Percentiles rank a stretch among this genome's conserved stretches.
phyloP scores from a whole-genome alignment of 2,329 filamentous ascomycete genomes.

The Ascochyta pisi region DNA sequence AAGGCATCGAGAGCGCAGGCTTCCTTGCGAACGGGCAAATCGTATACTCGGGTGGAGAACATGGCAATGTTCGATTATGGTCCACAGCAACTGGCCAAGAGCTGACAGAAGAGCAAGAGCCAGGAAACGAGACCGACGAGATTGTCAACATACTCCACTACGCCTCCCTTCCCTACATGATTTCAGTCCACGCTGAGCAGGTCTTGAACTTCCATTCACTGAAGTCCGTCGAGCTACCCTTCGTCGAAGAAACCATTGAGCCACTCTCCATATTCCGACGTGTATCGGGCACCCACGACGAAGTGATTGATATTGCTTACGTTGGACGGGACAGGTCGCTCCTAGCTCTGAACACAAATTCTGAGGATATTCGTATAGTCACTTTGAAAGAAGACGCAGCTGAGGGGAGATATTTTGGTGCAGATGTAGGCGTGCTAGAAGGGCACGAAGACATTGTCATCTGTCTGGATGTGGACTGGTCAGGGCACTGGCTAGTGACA shows the following conservation, averaged over 20 bases:
- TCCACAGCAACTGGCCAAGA: conserved; percentile 77
- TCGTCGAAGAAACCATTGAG: conserved; percentile 58
- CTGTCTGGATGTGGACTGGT: conserved; percentile 93
- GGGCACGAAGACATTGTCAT: conserved; percentile 97
- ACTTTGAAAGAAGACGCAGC: conserved; percentile 62
- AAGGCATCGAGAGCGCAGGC: conserved; percentile 82
- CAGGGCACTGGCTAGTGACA: conserved; percentile 93
- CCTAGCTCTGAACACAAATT: conserved; percentile 91
- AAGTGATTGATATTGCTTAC: conserved; percentile 94
- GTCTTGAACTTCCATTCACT: conserved; percentile 78
- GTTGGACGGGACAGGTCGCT: conserved; percentile 80
- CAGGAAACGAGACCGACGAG: conserved; percentile 65
- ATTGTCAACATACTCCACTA: conserved; percentile 77
- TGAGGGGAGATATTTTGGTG: conserved; percentile 76
- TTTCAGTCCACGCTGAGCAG: conserved; percentile 89
- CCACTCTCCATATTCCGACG: conserved; percentile 70
- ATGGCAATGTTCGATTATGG: conserved; percentile 85
- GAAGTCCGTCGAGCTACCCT: conserved; percentile 50
- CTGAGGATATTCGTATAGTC: conserved; percentile 88
- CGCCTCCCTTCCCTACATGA: conserved; percentile 69
- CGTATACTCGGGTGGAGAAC: conserved; percentile 84
- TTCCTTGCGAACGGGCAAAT: conserved; percentile 75
- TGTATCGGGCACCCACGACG: conserved; percentile 95
- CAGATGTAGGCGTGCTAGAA: conserved; percentile 83
- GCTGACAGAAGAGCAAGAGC: conserved; percentile 75